Percentiles rank a stretch among this genome's conserved stretches.
These are phyloP conservation scores for Backusella liffmaniae DNA, from an alignment of 192 early-diverging fungal species.

Conservation along the genomic window DNA sequence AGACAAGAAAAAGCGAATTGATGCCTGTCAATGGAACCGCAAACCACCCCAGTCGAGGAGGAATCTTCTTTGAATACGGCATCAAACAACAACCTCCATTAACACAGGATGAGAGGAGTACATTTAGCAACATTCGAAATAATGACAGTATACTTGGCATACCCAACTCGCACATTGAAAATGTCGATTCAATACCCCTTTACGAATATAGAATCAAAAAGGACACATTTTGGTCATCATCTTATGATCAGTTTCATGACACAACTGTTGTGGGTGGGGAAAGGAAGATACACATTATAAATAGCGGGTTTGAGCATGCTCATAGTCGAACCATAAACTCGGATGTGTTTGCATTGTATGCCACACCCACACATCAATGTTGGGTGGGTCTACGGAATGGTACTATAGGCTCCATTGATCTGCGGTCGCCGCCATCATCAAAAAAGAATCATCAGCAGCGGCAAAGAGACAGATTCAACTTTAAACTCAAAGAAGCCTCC, in stretches of 20 bases:
- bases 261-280: background rate
- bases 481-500: background rate
- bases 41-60: background rate
- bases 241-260: background rate
- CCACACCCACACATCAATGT: background rate
- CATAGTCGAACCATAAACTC: background rate
- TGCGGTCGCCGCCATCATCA: background rate
- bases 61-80: background rate
- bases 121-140: background rate
- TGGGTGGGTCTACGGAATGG: conserved; percentile 1
- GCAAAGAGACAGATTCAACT: background rate
- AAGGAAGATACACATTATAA: background rate
- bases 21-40: background rate
- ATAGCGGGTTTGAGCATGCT: background rate
- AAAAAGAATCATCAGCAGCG: background rate
- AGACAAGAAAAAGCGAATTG: background rate
- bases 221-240: background rate
- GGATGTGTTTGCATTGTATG: background rate
- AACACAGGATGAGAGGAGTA: background rate
- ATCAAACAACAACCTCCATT: background rate
- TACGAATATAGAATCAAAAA: background rate
- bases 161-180: background rate
- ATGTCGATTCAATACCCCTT: background rate
- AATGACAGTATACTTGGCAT: background rate
- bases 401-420: background rate